Evolutionary conservation across 768 basidiomycete genomes (phyloP).

Genomic region (Tephrocybe sp.): DNA sequence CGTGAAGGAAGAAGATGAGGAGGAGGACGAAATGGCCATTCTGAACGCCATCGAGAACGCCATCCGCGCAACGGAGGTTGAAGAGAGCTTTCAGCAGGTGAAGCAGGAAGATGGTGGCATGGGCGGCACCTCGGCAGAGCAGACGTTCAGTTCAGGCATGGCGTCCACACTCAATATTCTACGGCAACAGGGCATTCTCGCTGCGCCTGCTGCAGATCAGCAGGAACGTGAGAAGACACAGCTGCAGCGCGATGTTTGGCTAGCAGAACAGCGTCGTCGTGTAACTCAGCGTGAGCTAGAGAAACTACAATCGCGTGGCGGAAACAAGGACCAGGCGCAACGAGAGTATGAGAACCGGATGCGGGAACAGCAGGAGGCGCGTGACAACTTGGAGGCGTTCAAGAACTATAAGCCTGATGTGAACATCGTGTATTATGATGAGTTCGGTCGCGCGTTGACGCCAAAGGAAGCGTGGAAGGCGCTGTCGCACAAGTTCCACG

Average conservation of each 20-base stretch:
- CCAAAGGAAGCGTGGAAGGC: slow-evolving; percentile 99
- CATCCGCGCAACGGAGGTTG: slow-evolving; percentile 62
- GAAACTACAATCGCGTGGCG: slow-evolving; percentile 70
- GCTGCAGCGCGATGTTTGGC: slow-evolving; percentile 84
- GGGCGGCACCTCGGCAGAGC: slow-evolving; percentile 72
- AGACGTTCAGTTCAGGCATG: slow-evolving; percentile 81
- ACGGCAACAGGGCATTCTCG: slow-evolving; percentile 87
- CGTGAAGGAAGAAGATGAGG: slow-evolving; percentile 77
- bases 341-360: slow-evolving; percentile 93
- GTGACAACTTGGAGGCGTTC: slow-evolving; percentile 78
- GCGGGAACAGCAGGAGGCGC: slow-evolving; percentile 89
- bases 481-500: slow-evolving; percentile 96
- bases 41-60: slow-evolving; percentile 75
- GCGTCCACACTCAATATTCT: slow-evolving; percentile 87
- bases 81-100: slow-evolving; percentile 39
- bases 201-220: slow-evolving; percentile 61
- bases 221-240: slow-evolving; percentile 80
- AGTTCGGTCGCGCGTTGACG: slow-evolving; percentile 85
- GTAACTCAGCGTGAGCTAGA: slow-evolving; percentile 82
- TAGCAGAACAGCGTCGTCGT: slow-evolving; percentile 79
- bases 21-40: slow-evolving; percentile 70
- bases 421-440: slow-evolving; percentile 95
- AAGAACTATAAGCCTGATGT: slow-evolving; percentile 96
- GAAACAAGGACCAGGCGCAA: slow-evolving; percentile 87
- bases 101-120: slow-evolving; percentile 29